These are phyloP conservation scores for Suillus hirtellus DNA, from an alignment of 768 basidiomycete species.

Conservation along the genomic window DNA sequence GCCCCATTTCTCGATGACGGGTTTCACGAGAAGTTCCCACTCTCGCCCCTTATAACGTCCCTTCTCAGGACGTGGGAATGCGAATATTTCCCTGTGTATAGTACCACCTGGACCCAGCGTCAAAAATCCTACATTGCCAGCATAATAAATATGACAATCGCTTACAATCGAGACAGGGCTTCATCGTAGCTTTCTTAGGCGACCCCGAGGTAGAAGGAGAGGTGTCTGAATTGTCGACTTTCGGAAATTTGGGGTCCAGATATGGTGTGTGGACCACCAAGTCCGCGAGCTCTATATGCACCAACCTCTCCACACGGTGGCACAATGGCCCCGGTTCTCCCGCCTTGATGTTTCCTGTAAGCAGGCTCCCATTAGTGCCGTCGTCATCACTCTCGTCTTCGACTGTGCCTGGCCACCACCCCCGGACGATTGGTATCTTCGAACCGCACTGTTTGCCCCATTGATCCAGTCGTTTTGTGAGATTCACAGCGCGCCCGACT, in stretches of 20 bases:
- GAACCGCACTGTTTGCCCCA: constrained; percentile 84
- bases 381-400: constrained; percentile 38
- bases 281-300: constrained; percentile 81
- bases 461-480: constrained; percentile 70
- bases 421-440: constrained; percentile 70
- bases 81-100: constrained; percentile 78
- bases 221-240: constrained; percentile 33
- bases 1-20: constrained; percentile 80
- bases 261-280: constrained; percentile 59
- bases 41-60: constrained; percentile 64
- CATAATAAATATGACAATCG: constrained; percentile 34
- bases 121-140: background rate
- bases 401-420: constrained; percentile 67
- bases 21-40: constrained; percentile 73
- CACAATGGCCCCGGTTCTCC: constrained; percentile 66
- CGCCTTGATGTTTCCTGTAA: constrained; percentile 64
- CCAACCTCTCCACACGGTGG: constrained; percentile 74
- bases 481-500: constrained; percentile 76
- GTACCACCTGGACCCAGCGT: constrained; percentile 44
- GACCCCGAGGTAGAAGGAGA: constrained; percentile 20
- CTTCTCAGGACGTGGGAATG: constrained; percentile 55
- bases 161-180: constrained; percentile 47
- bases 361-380: constrained; percentile 43
- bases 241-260: constrained; percentile 51
- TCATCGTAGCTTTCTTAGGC: constrained; percentile 20